Percentiles rank a stretch among this genome's conserved stretches.
These are phyloP conservation scores for Abortiporus biennis DNA, from an alignment of 1,284 basidiomycete genomes.

Conservation along the genomic window DNA sequence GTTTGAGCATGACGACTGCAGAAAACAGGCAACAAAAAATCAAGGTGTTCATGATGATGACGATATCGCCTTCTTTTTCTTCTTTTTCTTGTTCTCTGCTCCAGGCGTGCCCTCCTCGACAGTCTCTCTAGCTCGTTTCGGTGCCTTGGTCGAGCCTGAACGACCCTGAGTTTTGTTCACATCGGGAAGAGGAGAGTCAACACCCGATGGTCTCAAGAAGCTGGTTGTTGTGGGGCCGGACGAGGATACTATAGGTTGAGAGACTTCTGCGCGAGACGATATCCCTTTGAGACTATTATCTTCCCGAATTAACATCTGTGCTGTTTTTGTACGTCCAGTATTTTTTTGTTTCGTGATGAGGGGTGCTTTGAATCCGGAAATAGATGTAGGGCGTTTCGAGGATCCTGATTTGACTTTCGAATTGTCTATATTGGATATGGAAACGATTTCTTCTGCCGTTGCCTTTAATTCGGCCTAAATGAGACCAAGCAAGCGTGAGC, in stretches of 20 bases:
- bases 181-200: conserved; percentile 38
- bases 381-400: conserved; percentile 14
- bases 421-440: background rate
- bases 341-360: conserved; percentile 16
- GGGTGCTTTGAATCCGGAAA: conserved; percentile 24
- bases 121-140: conserved; percentile 1
- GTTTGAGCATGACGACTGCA: too few relatives aligned
- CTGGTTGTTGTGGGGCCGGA: conserved; percentile 14
- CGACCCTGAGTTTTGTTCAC: conserved; percentile 1
- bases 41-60: too few relatives aligned
- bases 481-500: too few relatives aligned
- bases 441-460: background rate
- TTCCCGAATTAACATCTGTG: conserved; percentile 46
- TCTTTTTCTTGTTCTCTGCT: conserved; percentile 7
- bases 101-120: background rate
- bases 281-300: too few relatives aligned
- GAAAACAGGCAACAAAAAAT: too few relatives aligned
- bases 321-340: conserved; percentile 33
- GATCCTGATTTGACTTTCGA: background rate
- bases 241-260: too few relatives aligned
- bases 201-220: conserved; percentile 51
- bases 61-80: conserved; percentile 7
- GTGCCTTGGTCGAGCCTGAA: background rate
- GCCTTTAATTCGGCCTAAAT: too few relatives aligned
- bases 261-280: too few relatives aligned